Evolutionary conservation across 1,284 basidiomycete genomes (phyloP).

Genomic region (Exobasidium rhododendri): DNA sequence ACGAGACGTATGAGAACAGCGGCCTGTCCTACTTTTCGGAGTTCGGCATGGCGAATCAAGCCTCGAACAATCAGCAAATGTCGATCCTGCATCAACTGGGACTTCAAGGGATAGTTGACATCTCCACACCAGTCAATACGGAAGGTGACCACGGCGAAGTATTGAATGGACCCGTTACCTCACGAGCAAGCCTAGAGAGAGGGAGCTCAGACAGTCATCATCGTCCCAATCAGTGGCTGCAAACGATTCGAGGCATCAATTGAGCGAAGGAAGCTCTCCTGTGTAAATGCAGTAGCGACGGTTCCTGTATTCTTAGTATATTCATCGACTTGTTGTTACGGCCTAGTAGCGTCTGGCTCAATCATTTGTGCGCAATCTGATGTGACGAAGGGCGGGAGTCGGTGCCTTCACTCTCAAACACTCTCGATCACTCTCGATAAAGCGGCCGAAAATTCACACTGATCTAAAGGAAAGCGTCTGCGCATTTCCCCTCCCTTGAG

Average conservation of each 20-base stretch:
- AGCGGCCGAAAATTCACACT: too few species aligned
- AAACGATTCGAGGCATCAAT: neutral
- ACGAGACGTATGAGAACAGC: neutral
- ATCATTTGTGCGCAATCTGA: too few species aligned
- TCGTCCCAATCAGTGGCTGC: neutral
- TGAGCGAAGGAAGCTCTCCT: too few species aligned
- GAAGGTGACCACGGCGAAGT: neutral
- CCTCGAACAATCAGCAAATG: neutral
- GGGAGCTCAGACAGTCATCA: neutral
- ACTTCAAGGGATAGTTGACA: neutral
- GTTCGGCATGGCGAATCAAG: neutral
- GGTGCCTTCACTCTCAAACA: too few species aligned
- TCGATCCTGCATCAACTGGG: neutral
- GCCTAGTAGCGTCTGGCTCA: too few species aligned
- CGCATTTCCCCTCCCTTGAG: too few species aligned
- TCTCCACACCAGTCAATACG: neutral
- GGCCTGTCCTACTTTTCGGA: neutral
- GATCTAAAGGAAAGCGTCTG: too few species aligned
- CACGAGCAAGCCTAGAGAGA: neutral
- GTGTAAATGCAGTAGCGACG: too few species aligned
- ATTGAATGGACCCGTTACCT: neutral
- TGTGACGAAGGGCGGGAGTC: too few species aligned
- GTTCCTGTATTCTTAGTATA: too few species aligned
- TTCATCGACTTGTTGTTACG: too few species aligned
- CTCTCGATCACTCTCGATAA: too few species aligned